Base-by-base conservation (phyloP, 2,329 filamentous ascomycete genomes). In the Cadophora sp. region DNA sequence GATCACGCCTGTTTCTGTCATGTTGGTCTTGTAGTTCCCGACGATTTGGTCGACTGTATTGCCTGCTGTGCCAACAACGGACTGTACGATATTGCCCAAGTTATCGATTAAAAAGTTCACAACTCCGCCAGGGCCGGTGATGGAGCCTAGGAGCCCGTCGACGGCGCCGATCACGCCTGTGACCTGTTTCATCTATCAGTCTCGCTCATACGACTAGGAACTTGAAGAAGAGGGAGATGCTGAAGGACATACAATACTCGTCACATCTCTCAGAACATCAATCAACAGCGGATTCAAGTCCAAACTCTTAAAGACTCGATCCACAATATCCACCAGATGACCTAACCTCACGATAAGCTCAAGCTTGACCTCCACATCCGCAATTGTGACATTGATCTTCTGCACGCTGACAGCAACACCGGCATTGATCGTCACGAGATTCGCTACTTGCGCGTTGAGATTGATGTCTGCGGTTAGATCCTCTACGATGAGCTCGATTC, bases 251-350 rank as follows among this genome's bases (percentile, higher is more conserved):
- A 87, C 81, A 12, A 88, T 75, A 58, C 83, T 81, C 0, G 83
- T 85, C 2, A 84, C 85, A 62, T 85, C 83, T 76, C 86, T 84
- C 65, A 88, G 79, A 14, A 86, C 76, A 67, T 83, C 84, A 72
- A 89, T 83, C 37, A 89, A 81, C n/a, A 88, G 79, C 3, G 87
- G 87, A 75, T 89, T 89, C 22, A 89, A 80, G 72, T 89, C 87
- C 31, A 89, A 79, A 3, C 85, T 85, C 31, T 84, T 79, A 64
- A 89, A 85, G 1, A 87, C 87, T 29, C 87, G 83, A 76, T 88
- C 87, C 63, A 90, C 87, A 61, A 89, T 88, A 65, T 85, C 81
- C 34, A 88, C 87, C 22, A 89, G 80, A 74, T 89, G 83, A 46
- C 86, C 86, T 9, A 90, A 80, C 24, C 87, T 83, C 48, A 89